These are phyloP conservation scores for Syncephalis plumigaleata DNA, from an alignment of 371 early-diverging fungal species.

Conservation along the genomic window DNA sequence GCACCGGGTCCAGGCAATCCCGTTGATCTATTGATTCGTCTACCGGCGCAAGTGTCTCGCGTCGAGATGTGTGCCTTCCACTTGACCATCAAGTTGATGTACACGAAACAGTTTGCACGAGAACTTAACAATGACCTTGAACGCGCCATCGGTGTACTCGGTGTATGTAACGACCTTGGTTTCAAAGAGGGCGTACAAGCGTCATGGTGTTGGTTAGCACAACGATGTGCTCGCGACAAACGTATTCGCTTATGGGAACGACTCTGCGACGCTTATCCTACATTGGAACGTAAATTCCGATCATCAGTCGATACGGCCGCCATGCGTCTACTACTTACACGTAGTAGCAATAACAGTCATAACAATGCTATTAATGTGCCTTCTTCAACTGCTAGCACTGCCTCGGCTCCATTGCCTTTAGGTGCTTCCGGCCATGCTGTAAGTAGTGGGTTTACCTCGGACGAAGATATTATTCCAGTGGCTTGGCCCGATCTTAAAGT, in stretches of 20 bases:
- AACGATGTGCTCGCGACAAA: constrained; percentile 3
- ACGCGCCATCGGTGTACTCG: constrained; percentile 7
- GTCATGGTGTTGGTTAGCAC: constrained; percentile 7
- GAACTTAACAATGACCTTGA: constrained; percentile 5
- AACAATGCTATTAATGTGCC: too few species aligned
- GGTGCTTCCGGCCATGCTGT: too few species aligned
- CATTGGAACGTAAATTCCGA: too few species aligned
- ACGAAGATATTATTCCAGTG: too few species aligned
- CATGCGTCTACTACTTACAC: too few species aligned
- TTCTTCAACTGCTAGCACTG: too few species aligned
- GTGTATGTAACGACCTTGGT: constrained; percentile 8
- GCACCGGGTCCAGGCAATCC: neutral
- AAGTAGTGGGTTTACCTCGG: too few species aligned
- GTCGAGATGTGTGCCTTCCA: constrained; percentile 8
- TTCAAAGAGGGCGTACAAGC: constrained; percentile 7
- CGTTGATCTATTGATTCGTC: constrained; percentile 2
- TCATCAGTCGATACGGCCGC: too few species aligned
- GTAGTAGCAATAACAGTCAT: too few species aligned
- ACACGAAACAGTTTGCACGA: constrained; percentile 5
- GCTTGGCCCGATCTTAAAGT: too few species aligned
- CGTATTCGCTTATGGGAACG: constrained; percentile 2
- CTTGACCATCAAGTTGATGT: constrained; percentile 7
- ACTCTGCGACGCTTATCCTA: constrained; percentile 5
- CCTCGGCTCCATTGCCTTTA: too few species aligned
- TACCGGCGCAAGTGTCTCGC: constrained; percentile 1